Base-by-base conservation (phyloP, 805 yeast species). In the Candida boleticola region DNA sequence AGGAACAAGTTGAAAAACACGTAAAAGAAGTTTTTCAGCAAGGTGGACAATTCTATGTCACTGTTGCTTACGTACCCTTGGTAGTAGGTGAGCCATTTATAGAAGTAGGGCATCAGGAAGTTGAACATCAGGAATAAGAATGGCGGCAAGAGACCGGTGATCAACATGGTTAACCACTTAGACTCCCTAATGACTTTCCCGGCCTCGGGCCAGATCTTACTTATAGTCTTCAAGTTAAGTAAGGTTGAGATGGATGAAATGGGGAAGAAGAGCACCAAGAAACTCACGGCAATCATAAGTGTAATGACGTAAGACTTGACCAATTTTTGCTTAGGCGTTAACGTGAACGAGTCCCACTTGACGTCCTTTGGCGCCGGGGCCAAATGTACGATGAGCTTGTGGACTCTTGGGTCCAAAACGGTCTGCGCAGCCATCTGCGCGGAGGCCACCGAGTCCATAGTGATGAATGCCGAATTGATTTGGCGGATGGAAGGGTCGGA, bases 61-160 rank as follows among this genome's bases (percentile, higher is more conserved):
- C 83, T 79, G 44, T 76, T 75, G 38, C 81, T 77, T 9, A 72
- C 58, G 49, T 76, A 63, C 1, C 83, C 83, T 54, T 80, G 84
- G 42, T 62, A 57, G 43, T 64, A 62, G 1, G 82, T 68, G 26
- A 80, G 64, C 45, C 63, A 76, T 16, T 74, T 64, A 50, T 79
- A 79, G 40, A 77, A 73, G 54, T 79, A 80, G 2, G 85, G 85
- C 29, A 80, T 57, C 33, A 63, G 59, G 22, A 76, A 64, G 53
- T 78, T 79, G 53, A 80, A 67, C 42, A 77, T 50, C 3, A 83
- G 71, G 60, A 79, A 80, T 42, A 80, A 71, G 43, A 78, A 70
- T 10, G 85, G 82, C 11, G 85, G 85, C 53, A 80, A 63, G 42
- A 80, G 68, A 63, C 84, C 84, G 3, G 83, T 78, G 18, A 80